Evolutionary conservation across 768 basidiomycete genomes (phyloP), one percentile per base, ranked within the genome.

Genomic region (Imleria badia): DNA sequence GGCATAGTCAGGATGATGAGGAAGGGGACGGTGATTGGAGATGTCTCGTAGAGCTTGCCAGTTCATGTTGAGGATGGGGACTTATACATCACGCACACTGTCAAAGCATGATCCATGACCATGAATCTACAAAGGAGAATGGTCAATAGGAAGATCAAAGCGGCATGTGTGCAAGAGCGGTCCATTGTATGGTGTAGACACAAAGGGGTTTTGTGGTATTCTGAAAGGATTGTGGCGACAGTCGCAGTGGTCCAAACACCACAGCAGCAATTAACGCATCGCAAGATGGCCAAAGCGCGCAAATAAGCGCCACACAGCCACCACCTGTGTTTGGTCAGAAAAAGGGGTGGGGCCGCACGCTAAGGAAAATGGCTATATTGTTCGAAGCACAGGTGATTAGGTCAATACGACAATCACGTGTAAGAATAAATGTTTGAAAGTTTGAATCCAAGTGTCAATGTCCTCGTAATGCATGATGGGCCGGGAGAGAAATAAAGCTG

Each of bases 101-200:
- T 54, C 42, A 51, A 58, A 59, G 51, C 51, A 33, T 34, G 17
- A 3, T 33, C 39, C 33, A 33, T 11, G 13, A 12, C 29, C 48
- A 36, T 5, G 8, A 4, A 9, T 20, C 26, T 39, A 52, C 30
- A 44, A 23, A 29, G 11, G 34, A 45, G 40, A 22, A 22, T 19
- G 46, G 41, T 60, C 57, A 45, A 59, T 34, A 35, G 22, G 9
- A 14, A 48, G 19, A 14, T 47, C 41, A 57, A 51, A 48, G 55
- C 55, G 0, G 30, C 29, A 3, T 9, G 33, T 15, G 13, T 8
- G 5, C 36, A 33, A 33, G 29, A 35, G 10, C 44, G 26, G 46
- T 36, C 31, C 39, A 60, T 44, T 39, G 51, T 48, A 38, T 31
- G 8, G 33, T 17, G 43, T 29, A 47, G 35, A 43, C 35, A 52